Base-by-base conservation (phyloP, 768 basidiomycete genomes). In the Lentinus brumalis region DNA sequence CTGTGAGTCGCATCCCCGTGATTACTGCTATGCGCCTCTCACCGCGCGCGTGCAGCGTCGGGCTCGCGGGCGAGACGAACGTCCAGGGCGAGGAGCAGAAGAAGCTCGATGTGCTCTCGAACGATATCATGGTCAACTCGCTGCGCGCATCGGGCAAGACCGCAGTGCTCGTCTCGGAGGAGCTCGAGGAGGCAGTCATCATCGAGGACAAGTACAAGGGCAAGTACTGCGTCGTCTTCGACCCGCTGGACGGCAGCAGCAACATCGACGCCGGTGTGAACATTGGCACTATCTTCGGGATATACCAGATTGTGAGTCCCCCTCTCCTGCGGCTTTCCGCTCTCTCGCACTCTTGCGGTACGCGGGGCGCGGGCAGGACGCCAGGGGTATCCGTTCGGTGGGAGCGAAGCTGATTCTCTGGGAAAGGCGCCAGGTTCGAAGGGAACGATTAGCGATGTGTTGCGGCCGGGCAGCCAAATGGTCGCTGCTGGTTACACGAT, bases 191-290 rank as follows among this genome's bases (percentile, higher is more conserved):
- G 21, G 94, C 95, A 16, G 86, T 98, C 76, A 84, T 98, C 73
- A 91, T 96, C 73, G 92, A 94, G 64, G 88, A 86, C 54, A 79
- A 78, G 63, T 77, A 89, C 74, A 88, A 82, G 74, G 95, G 96
- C 67, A 87, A 83, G 74, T 98, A 98, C 79, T 97, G 95, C 69
- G 96, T 98, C 67, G 97, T 98, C 2, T 99, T 99, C 68, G 97
- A 99, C 76, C 97, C 97, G 40, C 85, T 97, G 52, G 95, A 98
- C 70, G 95, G 96, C 56, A 91, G 88, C 72, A 93, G 91, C 80
- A 97, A 97, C 78, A 98, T 98, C 78, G 95, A 96, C 73, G 96
- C 96, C 65, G 96, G 96, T 85, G 96, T 96, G 54, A 97, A 97
- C 76, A 96, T 97, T 72, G 92, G 93, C 8, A 95, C 94, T 60